phyloP scores from a whole-genome alignment of 2,329 filamentous ascomycete genomes.

The Aureobasidium sp. region DNA sequence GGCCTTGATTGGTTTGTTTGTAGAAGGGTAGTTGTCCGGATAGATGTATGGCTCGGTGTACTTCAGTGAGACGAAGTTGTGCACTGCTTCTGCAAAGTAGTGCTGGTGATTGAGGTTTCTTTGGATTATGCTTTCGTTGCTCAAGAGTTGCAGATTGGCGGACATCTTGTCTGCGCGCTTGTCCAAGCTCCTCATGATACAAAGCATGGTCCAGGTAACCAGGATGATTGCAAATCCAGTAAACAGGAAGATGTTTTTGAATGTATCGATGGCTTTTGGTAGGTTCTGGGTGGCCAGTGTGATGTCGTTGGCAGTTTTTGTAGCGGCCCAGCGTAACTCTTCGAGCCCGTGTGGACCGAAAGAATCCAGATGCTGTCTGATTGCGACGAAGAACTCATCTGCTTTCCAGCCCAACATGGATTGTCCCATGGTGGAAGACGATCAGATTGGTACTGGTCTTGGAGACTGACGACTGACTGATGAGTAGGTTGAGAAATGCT shows the following conservation, averaged over 20 bases:
- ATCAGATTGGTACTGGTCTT: background rate
- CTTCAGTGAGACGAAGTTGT: background rate
- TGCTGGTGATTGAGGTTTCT: background rate
- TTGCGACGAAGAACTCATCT: background rate
- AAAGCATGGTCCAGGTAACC: background rate
- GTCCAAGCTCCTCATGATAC: background rate
- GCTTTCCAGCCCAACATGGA: background rate
- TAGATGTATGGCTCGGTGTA: background rate
- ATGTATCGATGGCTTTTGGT: background rate
- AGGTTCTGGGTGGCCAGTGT: background rate
- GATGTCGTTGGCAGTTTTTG: too few species aligned
- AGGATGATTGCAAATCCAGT: background rate
- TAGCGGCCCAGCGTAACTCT: too few species aligned
- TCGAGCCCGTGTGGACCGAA: background rate
- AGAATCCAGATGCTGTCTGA: background rate
- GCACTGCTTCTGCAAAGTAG: background rate
- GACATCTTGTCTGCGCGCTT: background rate
- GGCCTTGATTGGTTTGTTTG: too few species aligned
- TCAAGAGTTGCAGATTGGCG: background rate
- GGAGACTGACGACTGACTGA: background rate
- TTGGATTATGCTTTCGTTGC: background rate
- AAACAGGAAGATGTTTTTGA: background rate
- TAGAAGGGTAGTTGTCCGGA: background rate
- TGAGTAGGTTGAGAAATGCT: background rate
- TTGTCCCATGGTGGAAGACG: background rate